Evolutionary conservation across 345 rosid species (phyloP), one percentile per base, ranked within the genome.

Genomic region (Eucalyptus microcorys): DNA sequence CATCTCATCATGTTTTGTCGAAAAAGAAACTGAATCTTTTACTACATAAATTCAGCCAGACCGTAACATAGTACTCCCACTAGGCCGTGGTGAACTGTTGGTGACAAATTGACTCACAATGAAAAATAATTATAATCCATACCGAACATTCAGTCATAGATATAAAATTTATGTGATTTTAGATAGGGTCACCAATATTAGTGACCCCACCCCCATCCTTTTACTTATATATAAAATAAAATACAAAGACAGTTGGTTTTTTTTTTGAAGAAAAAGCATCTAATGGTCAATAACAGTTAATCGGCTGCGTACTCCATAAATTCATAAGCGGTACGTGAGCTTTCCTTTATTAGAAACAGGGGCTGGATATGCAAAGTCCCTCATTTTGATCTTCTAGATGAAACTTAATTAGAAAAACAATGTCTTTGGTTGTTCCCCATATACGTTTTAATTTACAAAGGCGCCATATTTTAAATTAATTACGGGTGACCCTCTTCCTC

Each of bases 21-120:
- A 64, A 14, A 64, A n/a, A n/a, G 37, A 64, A 16, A n/a, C 3
- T 1, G 5, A 64, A 61, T 30, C 4, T 61, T 59, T 61, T 59
- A 27, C 2, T 30, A 13, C 4, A 0, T 61, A 61, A 30, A 30
- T 61, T 61, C 17, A 34, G 7, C 4, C 14, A 1, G 1, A 34
- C 14, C 1, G 5, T 21, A 76, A 76, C 30, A 76, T 40, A 76
- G 47, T 21, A 21, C 2, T 40, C 84, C 30, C 5, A 40, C 7
- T 11, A 10, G 27, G 37, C 10, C 1, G 1, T n/a, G 5, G 21
- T 64, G 13, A 21, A 7, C 9, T 7, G 2, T 76, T 21, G 15
- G 5, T 11, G 47, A 2, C 27, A 6, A 7, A 42, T 40, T 40
- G 30, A 11, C 15, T 76, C 83, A 19, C 21, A 40, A 37, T 21